Conservation (phyloP, 495 filamentous ascomycete species). For the Thermothielavioides terrestris region DNA sequence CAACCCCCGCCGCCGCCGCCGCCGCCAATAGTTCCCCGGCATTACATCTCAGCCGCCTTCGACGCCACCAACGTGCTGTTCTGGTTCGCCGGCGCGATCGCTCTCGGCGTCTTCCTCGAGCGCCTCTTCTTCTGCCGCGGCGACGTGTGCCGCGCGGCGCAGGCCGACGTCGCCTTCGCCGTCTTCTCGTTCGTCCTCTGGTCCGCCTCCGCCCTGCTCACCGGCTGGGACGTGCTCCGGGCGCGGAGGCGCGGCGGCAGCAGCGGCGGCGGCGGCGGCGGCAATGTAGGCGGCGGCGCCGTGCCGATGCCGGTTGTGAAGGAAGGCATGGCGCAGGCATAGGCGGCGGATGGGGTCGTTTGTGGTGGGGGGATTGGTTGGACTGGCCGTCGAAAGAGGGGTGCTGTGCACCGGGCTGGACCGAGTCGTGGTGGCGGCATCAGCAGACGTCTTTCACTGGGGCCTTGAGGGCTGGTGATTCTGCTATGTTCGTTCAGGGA, state of each 20-base stretch:
- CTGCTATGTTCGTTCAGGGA: background rate
- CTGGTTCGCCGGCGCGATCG: constrained; percentile 75
- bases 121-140: constrained; percentile 46
- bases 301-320: background rate
- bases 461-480: background rate
- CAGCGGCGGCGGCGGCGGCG: background rate
- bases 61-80: constrained; percentile 64
- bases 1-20: too few species aligned
- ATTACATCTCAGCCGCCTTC: constrained; percentile 49
- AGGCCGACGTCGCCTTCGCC: constrained; percentile 39
- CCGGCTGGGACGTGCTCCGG: constrained; percentile 31
- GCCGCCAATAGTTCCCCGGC: constrained; percentile 39
- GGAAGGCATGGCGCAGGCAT: too few species aligned
- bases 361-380: background rate
- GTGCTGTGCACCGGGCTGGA: too few species aligned
- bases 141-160: constrained; percentile 40
- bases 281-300: background rate
- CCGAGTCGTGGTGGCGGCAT: too few species aligned
- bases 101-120: constrained; percentile 55
- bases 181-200: constrained; percentile 39
- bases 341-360: too few species aligned
- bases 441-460: constrained; percentile 3
- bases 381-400: too few species aligned
- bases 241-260: constrained; percentile 17
- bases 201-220: constrained; percentile 29